Evolutionary conservation across 2,329 filamentous ascomycete species (phyloP), one percentile per base, ranked within the genome.

Genomic region (Cadophora sp.): DNA sequence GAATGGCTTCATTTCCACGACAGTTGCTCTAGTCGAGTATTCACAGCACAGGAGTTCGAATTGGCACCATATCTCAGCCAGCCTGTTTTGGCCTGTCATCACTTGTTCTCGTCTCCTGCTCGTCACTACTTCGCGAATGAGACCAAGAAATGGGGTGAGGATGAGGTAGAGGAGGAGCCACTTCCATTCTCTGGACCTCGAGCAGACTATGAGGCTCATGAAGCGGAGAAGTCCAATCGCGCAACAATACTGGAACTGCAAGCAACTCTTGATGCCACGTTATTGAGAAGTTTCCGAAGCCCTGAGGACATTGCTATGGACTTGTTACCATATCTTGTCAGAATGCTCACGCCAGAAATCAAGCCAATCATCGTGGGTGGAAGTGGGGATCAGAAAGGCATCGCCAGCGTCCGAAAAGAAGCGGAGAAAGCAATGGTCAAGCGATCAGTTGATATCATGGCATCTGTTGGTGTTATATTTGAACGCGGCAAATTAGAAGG

Each of bases 1-100:
- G 95, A 97, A 76, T 99, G 96, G 96, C 87, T 99, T 65, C 85
- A 97, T 79, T 98, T 99, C 80, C 92, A 97, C 79, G 96, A 98
- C 75, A 83, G 84, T 0, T 89, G 97, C 71, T 93, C 93, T 27
- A 89, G 90, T 0, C 89, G 90, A 48, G 86, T 98, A 1, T 97
- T 90, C 77, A 83, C 88, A n/a, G 90, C 87, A 68, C 95, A 97
- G 78, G 94, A 97, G 66, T 99, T 96, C 92, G 96, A 99, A 79
- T 83, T 99, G 19, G 88, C 87, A 0, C 90, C 93, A 0, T 99
- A 99, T 78, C 86, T 98, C 60, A 92, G 90, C 75, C 92, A 96
- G 73, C 91, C 95, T 0, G 87, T 96, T 19, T 86, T 98, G 1
- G 96, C 93, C 3, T 97, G 97, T 76, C 97, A 99, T 77, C 85